A percentile compares a stretch with the other conserved stretches of the same genome.
Evolutionary conservation across 768 basidiomycete genomes (phyloP).

Genomic region (Russula griseocarnosa): DNA sequence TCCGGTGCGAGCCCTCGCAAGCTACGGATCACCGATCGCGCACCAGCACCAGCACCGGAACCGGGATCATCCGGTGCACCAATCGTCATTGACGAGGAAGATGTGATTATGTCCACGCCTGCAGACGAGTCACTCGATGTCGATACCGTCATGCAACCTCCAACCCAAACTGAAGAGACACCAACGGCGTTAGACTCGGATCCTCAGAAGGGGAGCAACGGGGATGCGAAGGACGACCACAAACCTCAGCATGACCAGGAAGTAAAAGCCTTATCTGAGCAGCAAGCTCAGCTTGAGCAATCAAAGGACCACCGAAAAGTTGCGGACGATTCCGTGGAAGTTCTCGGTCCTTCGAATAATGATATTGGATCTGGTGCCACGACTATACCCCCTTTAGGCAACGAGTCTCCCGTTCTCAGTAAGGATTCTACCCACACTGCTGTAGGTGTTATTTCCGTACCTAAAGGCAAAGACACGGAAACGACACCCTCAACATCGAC

Average conservation of each 20-base stretch:
- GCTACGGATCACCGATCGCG: constrained; percentile 17
- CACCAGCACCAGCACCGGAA: constrained; percentile 8
- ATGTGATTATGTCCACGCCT: neutral
- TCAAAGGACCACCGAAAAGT: neutral
- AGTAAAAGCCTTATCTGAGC: neutral
- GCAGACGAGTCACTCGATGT: neutral
- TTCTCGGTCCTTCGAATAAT: neutral
- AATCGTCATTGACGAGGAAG: constrained; percentile 24
- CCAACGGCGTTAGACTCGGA: neutral
- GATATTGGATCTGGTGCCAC: constrained; percentile 1
- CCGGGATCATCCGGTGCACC: constrained; percentile 19
- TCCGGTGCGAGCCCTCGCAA: constrained; percentile 1
- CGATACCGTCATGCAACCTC: neutral
- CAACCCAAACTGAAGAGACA: neutral
- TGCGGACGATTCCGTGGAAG: neutral
- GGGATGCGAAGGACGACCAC: neutral
- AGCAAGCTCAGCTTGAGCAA: neutral
- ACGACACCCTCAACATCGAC: neutral
- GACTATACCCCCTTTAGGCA: neutral
- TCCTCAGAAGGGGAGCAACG: constrained; percentile 1
- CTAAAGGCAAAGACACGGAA: neutral
- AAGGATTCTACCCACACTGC: neutral
- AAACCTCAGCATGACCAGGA: constrained; percentile 3
- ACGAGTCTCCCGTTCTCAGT: neutral
- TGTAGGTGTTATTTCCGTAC: neutral